These are phyloP conservation scores for Osmanthus fragrans DNA, from an alignment of 257 asterid genomes.

Conservation along the genomic window DNA sequence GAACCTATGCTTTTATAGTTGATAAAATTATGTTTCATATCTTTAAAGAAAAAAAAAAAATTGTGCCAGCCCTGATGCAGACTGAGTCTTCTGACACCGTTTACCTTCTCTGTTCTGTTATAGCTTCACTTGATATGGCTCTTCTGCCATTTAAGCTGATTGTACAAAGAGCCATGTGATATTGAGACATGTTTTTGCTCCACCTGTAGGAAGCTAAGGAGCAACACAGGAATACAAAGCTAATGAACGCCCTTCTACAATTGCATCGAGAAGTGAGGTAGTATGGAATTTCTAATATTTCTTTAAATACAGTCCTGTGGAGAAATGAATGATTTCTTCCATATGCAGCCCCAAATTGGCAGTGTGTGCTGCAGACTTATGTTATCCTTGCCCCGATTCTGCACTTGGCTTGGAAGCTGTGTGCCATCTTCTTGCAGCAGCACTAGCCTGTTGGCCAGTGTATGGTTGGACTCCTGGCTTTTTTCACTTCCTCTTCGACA, in stretches of 20 bases:
- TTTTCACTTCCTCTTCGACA: conserved; percentile 65
- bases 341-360: conserved; percentile 88
- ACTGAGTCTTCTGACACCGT: not conserved
- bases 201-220: conserved; percentile 70
- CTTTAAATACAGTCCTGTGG: conserved; percentile 17
- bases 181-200: conserved; percentile 21
- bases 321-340: conserved; percentile 18
- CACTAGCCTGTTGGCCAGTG: conserved; percentile 96
- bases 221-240: conserved; percentile 94
- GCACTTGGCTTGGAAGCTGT: conserved; percentile 83
- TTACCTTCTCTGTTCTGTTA: not conserved
- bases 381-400: conserved; percentile 68
- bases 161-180: not conserved
- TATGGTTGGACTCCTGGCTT: conserved; percentile 97
- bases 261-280: conserved; percentile 93
- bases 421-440: conserved; percentile 88
- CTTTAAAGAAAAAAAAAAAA: too few relatives aligned
- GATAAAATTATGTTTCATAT: not conserved
- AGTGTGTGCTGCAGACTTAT: conserved; percentile 67
- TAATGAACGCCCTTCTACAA: conserved; percentile 75
- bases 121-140: not conserved
- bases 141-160: not conserved
- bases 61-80: not conserved
- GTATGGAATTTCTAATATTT: conserved; percentile 10
- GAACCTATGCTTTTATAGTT: not conserved